Base-by-base conservation (phyloP, 2,329 filamentous ascomycete genomes). In the Mollisiaceae sp. region DNA sequence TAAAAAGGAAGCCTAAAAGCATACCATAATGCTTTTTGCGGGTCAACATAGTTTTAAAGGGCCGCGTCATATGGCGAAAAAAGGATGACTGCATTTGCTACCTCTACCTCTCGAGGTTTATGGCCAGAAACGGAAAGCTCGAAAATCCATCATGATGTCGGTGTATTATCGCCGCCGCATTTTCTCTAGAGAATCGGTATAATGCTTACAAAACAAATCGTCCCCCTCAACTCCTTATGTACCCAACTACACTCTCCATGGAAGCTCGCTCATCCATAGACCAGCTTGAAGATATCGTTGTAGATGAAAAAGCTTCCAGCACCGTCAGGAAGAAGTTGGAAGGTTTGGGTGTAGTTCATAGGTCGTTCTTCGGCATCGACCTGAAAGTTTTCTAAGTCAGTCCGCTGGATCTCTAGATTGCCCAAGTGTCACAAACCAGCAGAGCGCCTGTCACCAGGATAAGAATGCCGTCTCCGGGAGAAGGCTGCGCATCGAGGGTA, bases 281-380 rank as follows among this genome's bases (percentile, higher is more conserved):
- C 86, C 68, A 98, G 87, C 81, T 92, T 92, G 89, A 98, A 98
- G 78, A 98, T 82, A 79, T 98, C 94, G 84, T 98, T 97, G 83
- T 89, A 90, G 77, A 98, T 91, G 79, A 87, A 97, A 83, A 91
- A 97, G 80, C 85, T 88, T 73, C 88, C 90, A 59, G 75, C 71
- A 35, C 80, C 80, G 63, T 93, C 90, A 67, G 88, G 89, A 71
- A 88, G 80, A 69, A 98, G 89, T 80, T 96, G 91, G 86, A 98
- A 98, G 64, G 86, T 82, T 82, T 98, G 94, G 64, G 89, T 89
- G 82, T 94, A 99, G 85, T 87, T 93, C 90, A 97, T 95, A 54
- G 93, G 92, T 75, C 88, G 88, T 78, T 91, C 84, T 80, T 93
- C 89, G 72, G 94, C 93, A 70, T 97, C 93, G 74, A 97, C 89